Evolutionary conservation across 2,329 filamentous ascomycete genomes (phyloP).

Genomic region (Xylaria sp.): DNA sequence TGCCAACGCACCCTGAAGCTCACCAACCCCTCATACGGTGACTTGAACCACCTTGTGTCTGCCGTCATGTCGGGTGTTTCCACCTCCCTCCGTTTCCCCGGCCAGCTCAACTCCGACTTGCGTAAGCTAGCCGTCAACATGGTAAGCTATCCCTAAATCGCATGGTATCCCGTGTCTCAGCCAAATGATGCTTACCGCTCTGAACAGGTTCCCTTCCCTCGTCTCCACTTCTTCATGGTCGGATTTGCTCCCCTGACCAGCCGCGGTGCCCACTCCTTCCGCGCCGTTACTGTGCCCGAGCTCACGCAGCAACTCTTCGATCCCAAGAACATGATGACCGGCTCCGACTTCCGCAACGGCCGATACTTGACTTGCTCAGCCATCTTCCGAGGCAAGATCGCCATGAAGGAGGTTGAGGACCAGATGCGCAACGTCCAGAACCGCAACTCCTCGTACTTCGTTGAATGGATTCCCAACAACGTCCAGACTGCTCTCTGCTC

Average conservation of each 20-base stretch:
- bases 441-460: conserved; percentile 99
- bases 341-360: conserved; percentile 98
- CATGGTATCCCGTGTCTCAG: neutral
- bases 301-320: conserved; percentile 99
- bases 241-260: conserved; percentile 98
- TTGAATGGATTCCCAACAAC: conserved; percentile 99
- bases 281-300: conserved; percentile 92
- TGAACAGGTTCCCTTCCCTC: conserved; percentile 84
- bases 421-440: conserved; percentile 99
- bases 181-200: conserved; percentile 51
- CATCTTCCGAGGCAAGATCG: conserved; percentile 99
- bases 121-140: conserved; percentile 99
- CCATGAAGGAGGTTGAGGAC: conserved; percentile 99
- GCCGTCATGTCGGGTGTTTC: conserved; percentile 99
- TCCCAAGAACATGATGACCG: conserved; percentile 99
- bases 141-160: conserved; percentile 36
- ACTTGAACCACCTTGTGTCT: conserved; percentile 98
- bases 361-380: conserved; percentile 99
- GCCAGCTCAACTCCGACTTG: conserved; percentile 99
- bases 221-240: conserved; percentile 99
- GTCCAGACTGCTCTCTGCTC: conserved; percentile 99
- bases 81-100: conserved; percentile 97
- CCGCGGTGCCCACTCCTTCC: conserved; percentile 88
- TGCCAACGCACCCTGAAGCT: conserved; percentile 99
- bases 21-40: conserved; percentile 95